These are phyloP conservation scores for Microdochium paspali DNA, from an alignment of 2,329 filamentous ascomycete genomes.

Conservation along the genomic window DNA sequence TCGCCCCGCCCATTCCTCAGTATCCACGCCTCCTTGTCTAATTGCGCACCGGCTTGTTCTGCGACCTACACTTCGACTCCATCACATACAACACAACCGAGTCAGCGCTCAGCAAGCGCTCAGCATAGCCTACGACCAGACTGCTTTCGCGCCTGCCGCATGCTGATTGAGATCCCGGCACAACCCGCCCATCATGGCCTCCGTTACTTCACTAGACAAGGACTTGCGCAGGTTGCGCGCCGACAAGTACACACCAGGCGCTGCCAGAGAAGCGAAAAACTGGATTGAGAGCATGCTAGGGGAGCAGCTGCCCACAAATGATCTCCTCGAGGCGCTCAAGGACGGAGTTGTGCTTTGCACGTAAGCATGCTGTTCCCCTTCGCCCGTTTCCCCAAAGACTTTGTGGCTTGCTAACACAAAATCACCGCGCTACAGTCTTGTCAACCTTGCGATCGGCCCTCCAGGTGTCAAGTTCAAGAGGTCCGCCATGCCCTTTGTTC, in stretches of 20 bases:
- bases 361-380: conserved; percentile 37
- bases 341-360: conserved; percentile 91
- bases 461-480: conserved; percentile 83
- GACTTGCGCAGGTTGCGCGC: conserved; percentile 90
- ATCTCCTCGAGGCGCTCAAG: conserved; percentile 78
- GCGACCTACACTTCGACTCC: no score
- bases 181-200: conserved; percentile 57
- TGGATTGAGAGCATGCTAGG: conserved; percentile 84
- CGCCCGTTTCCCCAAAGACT: not conserved
- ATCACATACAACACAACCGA: no score
- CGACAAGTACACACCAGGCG: conserved; percentile 84
- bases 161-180: not conserved
- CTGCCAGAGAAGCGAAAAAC: conserved; percentile 70
- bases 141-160: not conserved
- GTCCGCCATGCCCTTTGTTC: conserved; percentile 93
- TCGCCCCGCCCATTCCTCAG: no score
- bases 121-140: not conserved
- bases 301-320: conserved; percentile 59
- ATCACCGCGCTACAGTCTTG: conserved; percentile 45
- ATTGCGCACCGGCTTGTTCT: no score
- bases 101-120: not conserved
- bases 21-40: no score
- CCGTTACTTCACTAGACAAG: conserved; percentile 86
- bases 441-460: conserved; percentile 68
- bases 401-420: conserved; percentile 9